Conservation (phyloP, 2,329 filamentous ascomycete species). For the Phialemoniopsis sp. region DNA sequence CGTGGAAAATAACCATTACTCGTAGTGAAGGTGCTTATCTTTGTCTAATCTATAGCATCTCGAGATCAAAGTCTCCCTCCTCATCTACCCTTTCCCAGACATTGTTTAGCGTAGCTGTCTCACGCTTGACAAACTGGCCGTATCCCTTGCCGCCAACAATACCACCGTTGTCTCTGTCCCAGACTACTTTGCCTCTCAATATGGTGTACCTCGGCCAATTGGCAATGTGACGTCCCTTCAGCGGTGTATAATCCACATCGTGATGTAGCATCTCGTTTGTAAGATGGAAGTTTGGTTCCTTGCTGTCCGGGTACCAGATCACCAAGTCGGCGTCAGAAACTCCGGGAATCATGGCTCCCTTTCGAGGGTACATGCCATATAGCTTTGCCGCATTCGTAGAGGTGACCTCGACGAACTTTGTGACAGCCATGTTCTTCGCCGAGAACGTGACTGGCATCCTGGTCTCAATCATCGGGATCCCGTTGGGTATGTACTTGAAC, state of each 20-base stretch:
- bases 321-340: conserved; percentile 51
- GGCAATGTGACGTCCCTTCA: conserved; percentile 49
- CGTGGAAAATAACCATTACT: too few species aligned
- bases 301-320: conserved; percentile 49
- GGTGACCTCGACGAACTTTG: conserved; percentile 50
- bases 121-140: conserved; percentile 43
- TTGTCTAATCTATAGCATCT: conserved; percentile 33
- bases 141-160: conserved; percentile 41
- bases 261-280: conserved; percentile 54
- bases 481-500: conserved; percentile 56
- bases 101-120: conserved; percentile 11
- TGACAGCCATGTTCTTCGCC: conserved; percentile 29
- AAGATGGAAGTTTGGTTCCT: conserved; percentile 28
- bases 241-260: conserved; percentile 59
- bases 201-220: conserved; percentile 62
- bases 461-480: conserved; percentile 54
- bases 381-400: conserved; percentile 52
- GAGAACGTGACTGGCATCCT: conserved; percentile 41
- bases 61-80: conserved; percentile 11
- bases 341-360: conserved; percentile 46
- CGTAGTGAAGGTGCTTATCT: too few species aligned
- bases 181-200: conserved; percentile 53
- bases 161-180: conserved; percentile 49
- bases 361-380: conserved; percentile 47
- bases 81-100: conserved; percentile 12